A percentile compares a stretch with the other conserved stretches of the same genome.
Conservation (phyloP, 164 flowering plant genomes). For the Magnolia kwangsiensis region DNA sequence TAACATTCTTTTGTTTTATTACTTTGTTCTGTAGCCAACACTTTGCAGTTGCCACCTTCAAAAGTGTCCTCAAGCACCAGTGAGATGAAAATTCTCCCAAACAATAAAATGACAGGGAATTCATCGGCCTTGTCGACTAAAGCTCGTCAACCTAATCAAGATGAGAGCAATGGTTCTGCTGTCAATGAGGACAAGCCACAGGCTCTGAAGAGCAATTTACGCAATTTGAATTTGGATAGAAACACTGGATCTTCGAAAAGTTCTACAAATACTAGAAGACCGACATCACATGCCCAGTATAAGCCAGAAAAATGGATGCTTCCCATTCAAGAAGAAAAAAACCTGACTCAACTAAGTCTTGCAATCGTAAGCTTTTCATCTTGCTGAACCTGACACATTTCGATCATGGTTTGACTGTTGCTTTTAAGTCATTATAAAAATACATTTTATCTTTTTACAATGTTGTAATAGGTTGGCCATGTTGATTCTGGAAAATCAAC, state of each 20-base stretch:
- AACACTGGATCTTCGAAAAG: constrained; percentile 32
- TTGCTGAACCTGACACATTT: background rate
- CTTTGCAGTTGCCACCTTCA: constrained; percentile 20
- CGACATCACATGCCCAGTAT: constrained; percentile 32
- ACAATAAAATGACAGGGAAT: constrained; percentile 17
- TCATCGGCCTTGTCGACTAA: constrained; percentile 25
- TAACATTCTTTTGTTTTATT: too few relatives aligned
- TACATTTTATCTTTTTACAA: background rate
- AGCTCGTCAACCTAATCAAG: constrained; percentile 20
- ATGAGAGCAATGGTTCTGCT: constrained; percentile 28
- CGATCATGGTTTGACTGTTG: background rate
- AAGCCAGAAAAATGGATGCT: constrained; percentile 84
- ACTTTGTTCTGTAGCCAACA: constrained; percentile 22
- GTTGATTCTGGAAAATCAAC: constrained; percentile 99
- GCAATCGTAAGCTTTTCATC: constrained; percentile 65
- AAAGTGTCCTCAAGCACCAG: constrained; percentile 20
- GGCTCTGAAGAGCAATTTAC: constrained; percentile 27
- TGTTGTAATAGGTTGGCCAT: constrained; percentile 79
- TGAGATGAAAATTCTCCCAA: constrained; percentile 23
- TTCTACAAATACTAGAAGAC: constrained; percentile 16
- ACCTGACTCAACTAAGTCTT: constrained; percentile 68
- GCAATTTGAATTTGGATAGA: constrained; percentile 29
- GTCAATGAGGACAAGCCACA: constrained; percentile 19
- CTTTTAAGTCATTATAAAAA: background rate
- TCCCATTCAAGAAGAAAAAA: constrained; percentile 44